These are phyloP conservation scores for Collybia mongolica DNA, from an alignment of 768 basidiomycete species.

Conservation along the genomic window DNA sequence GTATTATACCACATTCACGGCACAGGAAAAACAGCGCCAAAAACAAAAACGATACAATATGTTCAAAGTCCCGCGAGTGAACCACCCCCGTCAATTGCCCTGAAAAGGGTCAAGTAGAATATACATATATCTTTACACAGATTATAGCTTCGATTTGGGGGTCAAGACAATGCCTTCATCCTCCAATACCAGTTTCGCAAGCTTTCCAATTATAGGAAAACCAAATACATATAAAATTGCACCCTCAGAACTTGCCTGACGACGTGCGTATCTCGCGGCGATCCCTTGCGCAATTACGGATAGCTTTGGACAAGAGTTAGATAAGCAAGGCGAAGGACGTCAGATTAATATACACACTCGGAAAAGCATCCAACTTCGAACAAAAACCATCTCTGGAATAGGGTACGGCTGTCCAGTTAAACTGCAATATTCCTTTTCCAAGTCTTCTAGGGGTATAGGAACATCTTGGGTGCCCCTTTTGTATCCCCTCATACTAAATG, in stretches of 20 bases:
- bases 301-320: conserved; percentile 37
- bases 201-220: conserved; percentile 62
- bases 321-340: background rate
- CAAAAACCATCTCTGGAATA: conserved; percentile 76
- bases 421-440: conserved; percentile 82
- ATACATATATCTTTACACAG: background rate
- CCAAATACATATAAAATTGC: conserved; percentile 45
- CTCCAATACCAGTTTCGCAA: conserved; percentile 62
- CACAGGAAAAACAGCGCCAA: too few species aligned
- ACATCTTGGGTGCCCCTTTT: conserved; percentile 56
- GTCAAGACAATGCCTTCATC: conserved; percentile 41
- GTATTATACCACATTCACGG: too few species aligned
- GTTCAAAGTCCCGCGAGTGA: too few species aligned
- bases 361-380: conserved; percentile 84
- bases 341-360: conserved; percentile 44
- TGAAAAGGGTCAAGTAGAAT: background rate
- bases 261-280: conserved; percentile 78
- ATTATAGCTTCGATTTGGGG: conserved; percentile 30
- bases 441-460: conserved; percentile 64
- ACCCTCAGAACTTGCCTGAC: conserved; percentile 86
- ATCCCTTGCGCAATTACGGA: conserved; percentile 89
- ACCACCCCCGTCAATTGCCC: too few species aligned
- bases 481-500: conserved; percentile 48
- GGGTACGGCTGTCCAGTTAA: conserved; percentile 69
- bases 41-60: too few species aligned